phyloP scores from a whole-genome alignment of 345 rosid genomes.

The Zanthoxylum bungeanum region DNA sequence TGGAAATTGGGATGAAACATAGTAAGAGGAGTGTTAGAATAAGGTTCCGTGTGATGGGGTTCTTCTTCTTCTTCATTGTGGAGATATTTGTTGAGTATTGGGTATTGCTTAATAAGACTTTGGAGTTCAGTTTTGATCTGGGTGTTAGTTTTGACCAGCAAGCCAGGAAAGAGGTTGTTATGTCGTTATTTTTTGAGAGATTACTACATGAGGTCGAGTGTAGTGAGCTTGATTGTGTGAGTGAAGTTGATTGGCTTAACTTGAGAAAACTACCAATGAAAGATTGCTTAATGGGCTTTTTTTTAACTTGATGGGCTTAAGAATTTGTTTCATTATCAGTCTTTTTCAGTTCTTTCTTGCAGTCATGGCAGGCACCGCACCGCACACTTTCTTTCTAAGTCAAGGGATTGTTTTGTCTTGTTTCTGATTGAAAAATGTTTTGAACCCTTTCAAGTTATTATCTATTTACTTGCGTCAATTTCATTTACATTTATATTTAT shows the following conservation, averaged over 20 bases:
- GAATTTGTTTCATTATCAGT: too few relatives aligned
- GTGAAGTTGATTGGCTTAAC: neutral
- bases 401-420: too few relatives aligned
- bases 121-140: neutral
- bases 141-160: neutral
- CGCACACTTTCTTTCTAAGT: too few relatives aligned
- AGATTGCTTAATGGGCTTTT: neutral
- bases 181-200: neutral
- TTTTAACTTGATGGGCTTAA: neutral
- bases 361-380: too few relatives aligned
- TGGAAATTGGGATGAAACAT: slow-evolving; percentile 20
- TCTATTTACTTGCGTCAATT: too few relatives aligned
- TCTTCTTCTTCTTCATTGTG: neutral
- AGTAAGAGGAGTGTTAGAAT: slow-evolving; percentile 7
- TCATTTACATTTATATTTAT: too few relatives aligned
- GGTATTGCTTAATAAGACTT: neutral
- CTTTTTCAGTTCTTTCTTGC: too few relatives aligned
- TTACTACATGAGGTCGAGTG: neutral
- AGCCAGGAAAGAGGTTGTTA: neutral
- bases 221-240: neutral
- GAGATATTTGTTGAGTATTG: neutral
- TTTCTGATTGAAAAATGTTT: too few relatives aligned
- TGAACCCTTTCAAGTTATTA: too few relatives aligned
- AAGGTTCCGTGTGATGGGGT: neutral
- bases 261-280: neutral